Evolutionary conservation across 2,329 filamentous ascomycete species (phyloP), one percentile per base, ranked within the genome.

Genomic region (Penicillium freii): DNA sequence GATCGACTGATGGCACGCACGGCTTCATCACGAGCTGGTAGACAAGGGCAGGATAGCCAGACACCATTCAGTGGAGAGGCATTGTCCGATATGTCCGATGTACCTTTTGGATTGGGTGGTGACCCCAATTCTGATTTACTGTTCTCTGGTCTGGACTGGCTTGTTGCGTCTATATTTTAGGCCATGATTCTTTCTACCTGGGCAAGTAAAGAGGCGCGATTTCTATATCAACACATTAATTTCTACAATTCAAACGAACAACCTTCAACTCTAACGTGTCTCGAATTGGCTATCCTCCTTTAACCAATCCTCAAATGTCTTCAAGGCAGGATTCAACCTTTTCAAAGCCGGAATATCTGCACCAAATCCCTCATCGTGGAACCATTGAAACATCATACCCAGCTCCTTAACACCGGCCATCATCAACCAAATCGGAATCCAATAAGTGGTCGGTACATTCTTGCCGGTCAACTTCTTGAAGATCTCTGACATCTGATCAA

Each of bases 331-430:
- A 67, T 83, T 73, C 58, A 75, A 68, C 58, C 71, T 70, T 68
- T 68, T 77, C 62, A 80, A 56, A 51, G 67, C 72, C 23, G 59
- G 36, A 51, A 84, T 73, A 66, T 84, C 77, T 5, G 74, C 79
- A 8, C 71, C 72, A 63, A 78, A 84, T 0, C 80, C 81, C 23
- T 76, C 73, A 8, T 75, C 71, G 46, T 70, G 69, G 57, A 83
- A 83, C 81, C 81, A 84, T n/a, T 71, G 69, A 45, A 80, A 77
- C 80, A 82, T 82, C 10, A 70, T 43, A 8, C 74, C 75, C 38
- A 81, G 34, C 54, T 82, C 80, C 15, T 73, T 74, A 15, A 80
- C 66, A 36, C 70, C 63, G 62, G 69, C 76, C 71, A 78, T 71
- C 19, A 83, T 62, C 17, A 70, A 65, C 4, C 64, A 69, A 0